A percentile compares a stretch with the other conserved stretches of the same genome.
Conservation (phyloP, 2,329 filamentous ascomycete species). For the Immersiporthe knoxdaviesiana region DNA sequence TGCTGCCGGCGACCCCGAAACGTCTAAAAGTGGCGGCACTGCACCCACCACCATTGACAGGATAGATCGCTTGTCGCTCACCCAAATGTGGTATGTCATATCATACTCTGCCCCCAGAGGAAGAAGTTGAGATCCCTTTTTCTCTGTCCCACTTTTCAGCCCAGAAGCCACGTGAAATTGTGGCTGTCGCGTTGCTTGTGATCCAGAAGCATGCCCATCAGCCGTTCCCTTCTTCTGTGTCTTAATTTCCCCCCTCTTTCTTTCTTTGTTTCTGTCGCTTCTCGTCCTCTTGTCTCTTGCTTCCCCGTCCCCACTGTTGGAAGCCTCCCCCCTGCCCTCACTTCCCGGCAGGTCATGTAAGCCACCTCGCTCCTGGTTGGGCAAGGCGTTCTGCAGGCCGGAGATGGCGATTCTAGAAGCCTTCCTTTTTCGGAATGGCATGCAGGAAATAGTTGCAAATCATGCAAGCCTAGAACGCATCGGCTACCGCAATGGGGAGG, state of each 20-base stretch:
- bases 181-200: background rate
- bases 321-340: background rate
- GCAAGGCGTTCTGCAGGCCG: background rate
- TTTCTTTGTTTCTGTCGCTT: background rate
- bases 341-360: background rate
- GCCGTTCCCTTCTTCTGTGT: background rate
- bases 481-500: background rate
- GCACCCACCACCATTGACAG: background rate
- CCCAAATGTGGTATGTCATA: background rate
- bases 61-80: background rate
- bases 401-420: constrained; percentile 16
- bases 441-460: background rate
- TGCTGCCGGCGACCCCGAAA: constrained; percentile 10
- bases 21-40: background rate
- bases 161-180: background rate
- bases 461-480: background rate
- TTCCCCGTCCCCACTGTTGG: background rate
- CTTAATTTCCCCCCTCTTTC: background rate
- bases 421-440: constrained; percentile 14
- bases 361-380: constrained; percentile 1
- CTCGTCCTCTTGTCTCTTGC: background rate
- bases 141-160: constrained; percentile 5
- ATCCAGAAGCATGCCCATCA: background rate
- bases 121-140: background rate
- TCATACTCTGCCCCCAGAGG: background rate